These are phyloP conservation scores for Fennellomyces sp. DNA, from an alignment of 371 early-diverging fungal genomes.

Conservation along the genomic window DNA sequence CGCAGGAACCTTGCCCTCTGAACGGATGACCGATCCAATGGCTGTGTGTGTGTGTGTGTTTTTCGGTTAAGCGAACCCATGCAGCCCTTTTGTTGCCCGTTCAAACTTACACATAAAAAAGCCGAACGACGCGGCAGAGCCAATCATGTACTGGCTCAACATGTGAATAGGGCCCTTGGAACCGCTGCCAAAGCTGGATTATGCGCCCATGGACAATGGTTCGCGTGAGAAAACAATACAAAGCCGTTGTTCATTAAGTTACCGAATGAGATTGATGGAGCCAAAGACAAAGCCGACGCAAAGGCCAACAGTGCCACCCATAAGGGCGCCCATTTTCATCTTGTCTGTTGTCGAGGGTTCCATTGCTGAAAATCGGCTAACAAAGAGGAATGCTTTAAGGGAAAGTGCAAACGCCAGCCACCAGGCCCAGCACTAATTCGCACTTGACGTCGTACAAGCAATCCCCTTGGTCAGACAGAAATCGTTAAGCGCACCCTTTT, in stretches of 20 bases:
- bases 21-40: slow-evolving; percentile 79
- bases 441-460: too few species aligned
- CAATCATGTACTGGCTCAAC: slow-evolving; percentile 54
- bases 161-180: slow-evolving; percentile 42
- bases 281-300: slow-evolving; percentile 86
- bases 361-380: slow-evolving; percentile 28
- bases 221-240: background rate
- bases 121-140: slow-evolving; percentile 59
- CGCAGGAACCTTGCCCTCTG: slow-evolving; percentile 48
- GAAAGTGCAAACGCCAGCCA: too few species aligned
- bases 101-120: slow-evolving; percentile 53
- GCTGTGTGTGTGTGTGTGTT: slow-evolving; percentile 44
- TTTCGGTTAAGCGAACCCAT: background rate
- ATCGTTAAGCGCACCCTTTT: too few species aligned
- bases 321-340: slow-evolving; percentile 80
- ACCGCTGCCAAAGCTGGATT: slow-evolving; percentile 47
- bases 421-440: too few species aligned
- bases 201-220: background rate
- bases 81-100: background rate
- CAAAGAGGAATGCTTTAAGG: too few species aligned
- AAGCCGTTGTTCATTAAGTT: slow-evolving; percentile 8
- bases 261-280: slow-evolving; percentile 69
- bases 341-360: slow-evolving; percentile 71
- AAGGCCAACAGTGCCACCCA: slow-evolving; percentile 86
- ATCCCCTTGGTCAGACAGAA: too few species aligned